Base-by-base conservation (phyloP, 495 filamentous ascomycete genomes). In the Penicillium chermesinum region DNA sequence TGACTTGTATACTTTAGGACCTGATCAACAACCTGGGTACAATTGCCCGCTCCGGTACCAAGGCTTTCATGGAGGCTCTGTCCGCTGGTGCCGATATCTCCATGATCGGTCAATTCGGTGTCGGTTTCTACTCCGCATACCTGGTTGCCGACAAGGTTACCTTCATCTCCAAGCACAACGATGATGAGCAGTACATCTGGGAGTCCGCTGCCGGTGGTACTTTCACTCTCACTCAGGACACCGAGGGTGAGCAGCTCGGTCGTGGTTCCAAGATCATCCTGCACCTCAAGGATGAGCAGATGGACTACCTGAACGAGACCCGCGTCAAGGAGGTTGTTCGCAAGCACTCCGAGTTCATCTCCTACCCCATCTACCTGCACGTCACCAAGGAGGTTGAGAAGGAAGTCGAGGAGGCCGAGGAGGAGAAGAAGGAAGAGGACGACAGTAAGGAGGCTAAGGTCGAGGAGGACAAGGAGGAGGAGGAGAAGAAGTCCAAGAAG, bases 331-430 rank as follows among this genome's bases (percentile, higher is more conserved):
- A 98, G 82, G 90, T 98, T 54, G 89, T 98, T 76, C 96, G 96
- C 89, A 98, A 98, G 87, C 93, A 98, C 86, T 97, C 93, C 71
- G 93, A 98, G 80, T 98, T 98, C 85, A 98, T 98, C 81, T 97
- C 94, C 44, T 98, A 98, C 83, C 93, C 93, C 58, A 98, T 98
- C 82, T 98, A 95, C 81, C 93, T 98, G 50, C 93, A 98, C 73
- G 88, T 97, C 66, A 73, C 86, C 67, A 98, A 98, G 83, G 94
- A 97, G 86, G 91, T 85, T 62, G 93, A 98, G 88, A 96, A 79
- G 63, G 93, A 98, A 77, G 89, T 97, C 70, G 94, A 96, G 78
- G 91, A 96, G 41, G 91, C 86, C 35, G 88, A 95, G 74, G 78
- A 85, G 70, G 69, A 71, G 53, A 80, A 78, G 51, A 69, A 78